These are phyloP conservation scores for Colletotrichum salicis DNA, from an alignment of 2,329 filamentous ascomycete species.

Conservation along the genomic window DNA sequence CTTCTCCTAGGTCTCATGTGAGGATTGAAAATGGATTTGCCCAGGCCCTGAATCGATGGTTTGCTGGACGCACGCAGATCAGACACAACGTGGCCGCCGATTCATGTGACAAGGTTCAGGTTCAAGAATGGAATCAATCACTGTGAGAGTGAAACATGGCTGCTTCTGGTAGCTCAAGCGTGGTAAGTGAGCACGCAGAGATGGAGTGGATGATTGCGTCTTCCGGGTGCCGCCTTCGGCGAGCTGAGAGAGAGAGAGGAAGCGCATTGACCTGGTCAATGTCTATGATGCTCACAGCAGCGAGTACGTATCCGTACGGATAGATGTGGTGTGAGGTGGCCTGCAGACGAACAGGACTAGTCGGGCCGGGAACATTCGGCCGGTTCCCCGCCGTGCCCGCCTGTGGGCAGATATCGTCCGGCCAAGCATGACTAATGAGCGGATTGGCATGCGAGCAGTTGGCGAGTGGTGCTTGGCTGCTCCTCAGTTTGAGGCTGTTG, in stretches of 20 bases:
- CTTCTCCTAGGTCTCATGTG: constrained; percentile 5
- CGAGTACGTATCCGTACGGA: not conserved
- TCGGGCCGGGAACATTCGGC: constrained; percentile 12
- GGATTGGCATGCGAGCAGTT: not conserved
- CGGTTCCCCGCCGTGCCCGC: constrained; percentile 12
- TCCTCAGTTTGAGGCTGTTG: not conserved
- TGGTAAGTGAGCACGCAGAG: not conserved
- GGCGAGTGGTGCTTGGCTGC: not conserved
- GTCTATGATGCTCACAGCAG: not conserved
- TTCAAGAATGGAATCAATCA: not conserved
- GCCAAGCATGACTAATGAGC: constrained; percentile 5
- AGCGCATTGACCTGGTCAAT: not conserved
- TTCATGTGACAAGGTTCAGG: not conserved
- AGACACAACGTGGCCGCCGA: constrained; percentile 3
- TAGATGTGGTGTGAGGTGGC: not conserved
- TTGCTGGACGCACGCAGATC: constrained; percentile 9
- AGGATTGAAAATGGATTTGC: constrained; percentile 7
- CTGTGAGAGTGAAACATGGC: constrained; percentile 8
- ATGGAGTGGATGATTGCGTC: constrained; percentile 12
- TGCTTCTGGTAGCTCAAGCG: not conserved
- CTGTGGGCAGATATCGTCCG: constrained; percentile 14
- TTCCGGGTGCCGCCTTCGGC: constrained; percentile 14
- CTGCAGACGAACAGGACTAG: not conserved
- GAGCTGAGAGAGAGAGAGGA: constrained; percentile 1
- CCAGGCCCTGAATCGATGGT: not conserved